Evolutionary conservation across 345 rosid genomes (phyloP).

Genomic region (Dimocarpus longan): DNA sequence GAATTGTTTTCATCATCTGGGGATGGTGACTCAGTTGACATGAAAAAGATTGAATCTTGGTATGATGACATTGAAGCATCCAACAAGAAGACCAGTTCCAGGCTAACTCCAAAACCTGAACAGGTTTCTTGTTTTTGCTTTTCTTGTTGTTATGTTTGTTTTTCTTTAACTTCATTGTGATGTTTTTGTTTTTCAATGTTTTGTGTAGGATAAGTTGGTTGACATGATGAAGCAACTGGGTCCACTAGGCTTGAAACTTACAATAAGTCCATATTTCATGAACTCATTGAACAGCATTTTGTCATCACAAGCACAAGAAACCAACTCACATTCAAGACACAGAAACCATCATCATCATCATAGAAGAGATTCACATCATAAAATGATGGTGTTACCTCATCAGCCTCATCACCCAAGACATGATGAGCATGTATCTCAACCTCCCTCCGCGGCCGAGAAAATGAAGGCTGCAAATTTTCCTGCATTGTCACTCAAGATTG

Average conservation of each 20-base stretch:
- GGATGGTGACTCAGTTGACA: neutral
- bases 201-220: neutral
- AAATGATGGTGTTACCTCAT: neutral
- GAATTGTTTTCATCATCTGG: too few species aligned
- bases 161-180: neutral
- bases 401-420: neutral
- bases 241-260: neutral
- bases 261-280: neutral
- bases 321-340: neutral
- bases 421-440: constrained; percentile 8
- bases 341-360: too few species aligned
- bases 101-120: neutral
- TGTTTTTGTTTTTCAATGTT: neutral
- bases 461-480: constrained; percentile 47
- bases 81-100: neutral
- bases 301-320: neutral
- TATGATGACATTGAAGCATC: neutral
- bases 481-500: constrained; percentile 37
- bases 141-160: neutral
- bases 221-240: neutral
- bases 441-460: constrained; percentile 25
- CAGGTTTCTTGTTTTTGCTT: neutral
- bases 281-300: neutral
- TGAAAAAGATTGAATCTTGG: neutral
- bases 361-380: neutral